Evolutionary conservation across 192 early-diverging fungal genomes (phyloP).

Genomic region (Gigaspora rosea): DNA sequence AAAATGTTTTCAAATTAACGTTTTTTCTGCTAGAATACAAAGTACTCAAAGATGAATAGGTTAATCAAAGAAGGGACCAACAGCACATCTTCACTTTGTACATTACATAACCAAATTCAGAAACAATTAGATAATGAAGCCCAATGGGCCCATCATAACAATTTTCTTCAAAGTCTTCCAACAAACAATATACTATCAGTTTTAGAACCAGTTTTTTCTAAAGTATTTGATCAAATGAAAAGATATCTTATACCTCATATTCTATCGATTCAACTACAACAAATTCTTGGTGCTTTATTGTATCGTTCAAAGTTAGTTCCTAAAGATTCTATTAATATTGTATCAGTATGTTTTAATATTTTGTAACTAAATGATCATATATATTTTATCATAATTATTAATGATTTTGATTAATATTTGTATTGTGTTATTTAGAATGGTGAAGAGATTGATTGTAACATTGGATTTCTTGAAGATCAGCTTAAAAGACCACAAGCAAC

Average conservation of each 20-base stretch:
- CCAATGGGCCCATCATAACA: not conserved
- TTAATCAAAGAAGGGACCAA: not conserved
- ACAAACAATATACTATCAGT: not conserved
- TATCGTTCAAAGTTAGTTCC: no score
- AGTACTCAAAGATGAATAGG: not conserved
- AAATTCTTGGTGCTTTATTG: no score
- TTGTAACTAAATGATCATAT: no score
- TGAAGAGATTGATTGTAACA: no score
- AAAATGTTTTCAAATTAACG: not conserved
- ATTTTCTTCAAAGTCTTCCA: not conserved
- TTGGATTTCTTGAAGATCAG: no score
- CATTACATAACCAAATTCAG: not conserved
- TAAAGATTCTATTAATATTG: no score
- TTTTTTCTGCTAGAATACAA: not conserved
- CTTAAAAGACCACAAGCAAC: no score
- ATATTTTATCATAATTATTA: no score
- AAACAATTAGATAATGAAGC: constrained; percentile 3
- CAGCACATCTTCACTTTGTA: not conserved
- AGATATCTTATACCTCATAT: not conserved
- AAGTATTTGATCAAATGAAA: not conserved
- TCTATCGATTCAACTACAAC: no score
- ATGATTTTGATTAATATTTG: no score
- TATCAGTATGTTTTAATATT: no score
- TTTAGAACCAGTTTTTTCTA: not conserved
- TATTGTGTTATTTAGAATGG: no score